Evolutionary conservation across 1,284 basidiomycete species (phyloP), one percentile per base, ranked within the genome.

Genomic region (Ceratobasidium sp.): DNA sequence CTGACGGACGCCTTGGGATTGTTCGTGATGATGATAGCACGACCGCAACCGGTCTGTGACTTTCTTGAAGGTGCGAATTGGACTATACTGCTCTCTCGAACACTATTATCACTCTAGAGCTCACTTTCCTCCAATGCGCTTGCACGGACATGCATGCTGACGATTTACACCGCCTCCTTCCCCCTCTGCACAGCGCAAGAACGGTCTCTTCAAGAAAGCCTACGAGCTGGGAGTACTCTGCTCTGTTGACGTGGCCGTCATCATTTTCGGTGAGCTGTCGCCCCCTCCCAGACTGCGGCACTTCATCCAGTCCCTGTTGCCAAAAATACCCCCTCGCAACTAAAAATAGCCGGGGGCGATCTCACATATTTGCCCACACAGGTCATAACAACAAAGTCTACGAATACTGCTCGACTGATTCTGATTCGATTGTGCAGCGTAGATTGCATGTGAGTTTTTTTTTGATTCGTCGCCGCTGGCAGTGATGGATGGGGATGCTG

Each of bases 1-100:
- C 82, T 82, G 79, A 82, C 82, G 82, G 82, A 82, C 80, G 79
- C 82, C 84, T 84, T 84, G 81, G 42, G 58, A 46, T 46, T 63
- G 49, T 63, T 58, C 58, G 58, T 42, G 46, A 42, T 42, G 55
- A 84, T 87, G 55, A 13, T 63, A 94, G 93, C 94, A 96, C 86
- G 95, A 97, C 86, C 91, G 95, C 85, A 97, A 96, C 84, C 92
- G 95, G 80, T 93, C 93, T 80, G 95, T 97, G 82, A 97, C 95
- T 80, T 97, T 96, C 88, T 88, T 95, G 85, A 97, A 97, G 91
- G 94, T 90, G 87, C 81, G 87, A 10, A 42, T 83, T 26, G 20
- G 23, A 13, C 28, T 44, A 42, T 23, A 33, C 7, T 7, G 51
- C 33, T 20, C 26, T 44, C 86, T 28, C 9, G 33, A 33, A 33